These are phyloP conservation scores for Hypoxylon sp. DNA, from an alignment of 2,329 filamentous ascomycete species.

Conservation along the genomic window DNA sequence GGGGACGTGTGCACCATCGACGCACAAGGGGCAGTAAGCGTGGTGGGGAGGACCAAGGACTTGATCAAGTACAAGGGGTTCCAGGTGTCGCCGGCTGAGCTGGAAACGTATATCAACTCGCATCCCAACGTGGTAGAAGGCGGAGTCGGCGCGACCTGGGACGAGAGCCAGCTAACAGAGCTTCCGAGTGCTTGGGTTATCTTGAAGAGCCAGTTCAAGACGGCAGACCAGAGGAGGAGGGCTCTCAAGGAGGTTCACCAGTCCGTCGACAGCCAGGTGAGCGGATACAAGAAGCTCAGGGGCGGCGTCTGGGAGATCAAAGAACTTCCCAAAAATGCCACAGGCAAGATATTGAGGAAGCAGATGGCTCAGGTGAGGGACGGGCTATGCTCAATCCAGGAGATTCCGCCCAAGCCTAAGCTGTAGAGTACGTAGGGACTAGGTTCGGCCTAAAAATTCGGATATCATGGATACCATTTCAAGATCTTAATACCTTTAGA, in stretches of 20 bases:
- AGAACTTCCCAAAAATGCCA: conserved; percentile 48
- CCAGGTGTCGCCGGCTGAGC: conserved; percentile 50
- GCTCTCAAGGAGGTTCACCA: conserved; percentile 45
- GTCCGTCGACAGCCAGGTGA: conserved; percentile 48
- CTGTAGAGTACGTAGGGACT: conserved; percentile 19
- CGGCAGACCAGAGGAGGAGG: conserved; percentile 24
- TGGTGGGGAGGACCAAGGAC: conserved; percentile 52
- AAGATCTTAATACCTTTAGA: too few relatives aligned
- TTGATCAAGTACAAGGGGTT: conserved; percentile 55
- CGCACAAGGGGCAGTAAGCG: conserved; percentile 43
- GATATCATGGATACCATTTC: too few relatives aligned
- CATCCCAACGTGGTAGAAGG: conserved; percentile 49
- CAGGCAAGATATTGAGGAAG: conserved; percentile 49
- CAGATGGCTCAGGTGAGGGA: conserved; percentile 45
- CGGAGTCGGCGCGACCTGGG: conserved; percentile 48
- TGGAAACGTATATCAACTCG: conserved; percentile 48
- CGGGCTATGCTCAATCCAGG: conserved; percentile 44
- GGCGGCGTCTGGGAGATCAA: conserved; percentile 48
- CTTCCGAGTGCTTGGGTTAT: conserved; percentile 51
- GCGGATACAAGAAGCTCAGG: conserved; percentile 52
- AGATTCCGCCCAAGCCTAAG: conserved; percentile 3
- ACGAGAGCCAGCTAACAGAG: conserved; percentile 50
- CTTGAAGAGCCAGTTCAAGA: conserved; percentile 38
- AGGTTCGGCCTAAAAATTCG: too few relatives aligned
- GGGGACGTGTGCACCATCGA: conserved; percentile 54